Base-by-base conservation (phyloP, 1,139 yeast species). In the Debaryomycetaceae sp. region DNA sequence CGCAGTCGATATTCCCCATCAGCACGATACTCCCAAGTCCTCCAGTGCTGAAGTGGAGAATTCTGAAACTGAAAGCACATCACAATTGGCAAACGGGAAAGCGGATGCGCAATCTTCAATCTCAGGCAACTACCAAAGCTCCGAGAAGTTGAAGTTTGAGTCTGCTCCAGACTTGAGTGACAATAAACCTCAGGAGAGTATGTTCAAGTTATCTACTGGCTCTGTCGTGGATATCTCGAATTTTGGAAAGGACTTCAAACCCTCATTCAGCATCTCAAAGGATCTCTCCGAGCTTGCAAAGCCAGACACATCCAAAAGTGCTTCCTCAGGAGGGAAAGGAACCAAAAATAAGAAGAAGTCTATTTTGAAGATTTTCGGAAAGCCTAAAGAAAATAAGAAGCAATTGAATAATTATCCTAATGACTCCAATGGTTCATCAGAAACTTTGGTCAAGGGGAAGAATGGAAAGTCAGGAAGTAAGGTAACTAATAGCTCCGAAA, bases 191-290 rank as follows among this genome's bases (percentile, higher is more conserved):
- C 33, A 27, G 6, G 31, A 44, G 11, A 34, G 48, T 3, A 39
- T 68, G 17, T 69, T 63, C 47, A 58, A 60, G 43, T 54, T 66
- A 40, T 55, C 70, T n/a, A 54, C 66, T 39, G 75, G 76, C 2
- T 72, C 78, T 22, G 70, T 68, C 6, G 56, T 74, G 42, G 76
- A 73, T 55, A 62, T 74, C 39, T 51, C 65, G 17, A 70, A 70
- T 47, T 74, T 74, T 54, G 79, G 79, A n/a, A 63, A 65, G 45
- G 58, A 50, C 43, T 58, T 72, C 52, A 64, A 65, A 45, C 79
- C 79, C n/a, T 63, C 75, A 0, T 73, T 70, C 47, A 49, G 49
- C 38, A 37, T 46, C 27, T 9, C 38, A 11, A 24, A 36, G 36
- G 37, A 22, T 6, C 44, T 41, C 30, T 17, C 43, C 20, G 6